Conservation (phyloP, 2,329 filamentous ascomycete species). For the Hypomyces rosellus region DNA sequence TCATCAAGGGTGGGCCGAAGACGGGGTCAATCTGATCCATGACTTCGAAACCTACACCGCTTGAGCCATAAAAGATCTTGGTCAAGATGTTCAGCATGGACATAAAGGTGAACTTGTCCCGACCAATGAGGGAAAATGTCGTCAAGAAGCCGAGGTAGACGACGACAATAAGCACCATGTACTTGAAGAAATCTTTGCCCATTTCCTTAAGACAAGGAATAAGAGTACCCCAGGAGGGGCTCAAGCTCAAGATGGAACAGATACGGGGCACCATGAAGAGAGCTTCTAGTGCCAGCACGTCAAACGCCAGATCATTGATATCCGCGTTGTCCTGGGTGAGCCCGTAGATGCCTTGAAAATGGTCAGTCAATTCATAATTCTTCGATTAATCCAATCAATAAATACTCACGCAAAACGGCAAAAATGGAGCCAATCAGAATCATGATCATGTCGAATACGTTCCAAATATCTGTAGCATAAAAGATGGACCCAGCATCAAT, state of each 20-base stretch:
- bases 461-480: slow-evolving; percentile 80
- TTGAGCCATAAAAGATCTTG: slow-evolving; percentile 76
- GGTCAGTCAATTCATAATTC: background rate
- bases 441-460: slow-evolving; percentile 66
- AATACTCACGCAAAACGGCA: slow-evolving; percentile 59
- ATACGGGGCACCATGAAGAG: slow-evolving; percentile 86
- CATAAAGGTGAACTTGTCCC: slow-evolving; percentile 56
- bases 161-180: slow-evolving; percentile 71
- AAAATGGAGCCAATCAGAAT: slow-evolving; percentile 68
- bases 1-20: slow-evolving; percentile 56
- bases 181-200: slow-evolving; percentile 88
- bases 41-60: slow-evolving; percentile 65
- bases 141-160: slow-evolving; percentile 85
- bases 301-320: slow-evolving; percentile 75
- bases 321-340: slow-evolving; percentile 46
- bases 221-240: slow-evolving; percentile 83
- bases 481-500: slow-evolving; percentile 81
- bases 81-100: slow-evolving; percentile 72
- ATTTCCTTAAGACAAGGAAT: slow-evolving; percentile 91
- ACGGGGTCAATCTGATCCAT: slow-evolving; percentile 54
- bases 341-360: slow-evolving; percentile 25
- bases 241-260: slow-evolving; percentile 78
- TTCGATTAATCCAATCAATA: slow-evolving; percentile 11
- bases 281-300: slow-evolving; percentile 82
- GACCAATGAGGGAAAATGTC: slow-evolving; percentile 73